phyloP scores from a whole-genome alignment of 164 flowering plant species.

The Kalanchoe fedtschenkoi region DNA sequence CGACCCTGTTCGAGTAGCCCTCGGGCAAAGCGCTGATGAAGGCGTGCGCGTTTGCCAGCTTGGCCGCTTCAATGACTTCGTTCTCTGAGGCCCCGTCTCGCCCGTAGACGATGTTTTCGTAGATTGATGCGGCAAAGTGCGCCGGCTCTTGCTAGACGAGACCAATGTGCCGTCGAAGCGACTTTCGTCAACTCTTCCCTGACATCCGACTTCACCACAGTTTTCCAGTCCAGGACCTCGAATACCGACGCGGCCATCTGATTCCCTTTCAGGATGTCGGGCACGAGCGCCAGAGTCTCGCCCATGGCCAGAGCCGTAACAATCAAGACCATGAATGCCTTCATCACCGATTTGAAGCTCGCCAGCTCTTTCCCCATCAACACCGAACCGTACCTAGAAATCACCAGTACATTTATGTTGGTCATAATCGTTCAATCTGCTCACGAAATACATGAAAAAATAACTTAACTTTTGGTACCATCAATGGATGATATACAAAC shows the following conservation, averaged over 20 bases:
- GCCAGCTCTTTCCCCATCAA: constrained; percentile 80
- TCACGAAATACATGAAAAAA: no score
- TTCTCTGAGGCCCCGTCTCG: constrained; percentile 79
- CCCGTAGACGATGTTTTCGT: constrained; percentile 86
- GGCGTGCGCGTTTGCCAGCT: constrained; percentile 78
- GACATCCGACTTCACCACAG: constrained; percentile 45
- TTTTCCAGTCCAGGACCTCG: constrained; percentile 64
- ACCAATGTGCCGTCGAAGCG: constrained; percentile 74
- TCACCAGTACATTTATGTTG: neutral
- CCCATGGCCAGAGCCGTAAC: constrained; percentile 97
- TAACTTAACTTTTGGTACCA: no score
- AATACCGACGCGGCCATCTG: constrained; percentile 90
- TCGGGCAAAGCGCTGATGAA: constrained; percentile 87
- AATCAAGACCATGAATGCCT: constrained; percentile 85
- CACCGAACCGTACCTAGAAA: constrained; percentile 77
- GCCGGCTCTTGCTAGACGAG: constrained; percentile 97
- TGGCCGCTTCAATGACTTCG: constrained; percentile 87
- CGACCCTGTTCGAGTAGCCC: constrained; percentile 86
- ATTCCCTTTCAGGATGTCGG: constrained; percentile 83
- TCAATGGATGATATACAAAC: no score
- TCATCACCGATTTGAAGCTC: constrained; percentile 85
- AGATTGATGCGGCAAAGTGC: constrained; percentile 81
- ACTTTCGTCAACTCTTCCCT: constrained; percentile 63
- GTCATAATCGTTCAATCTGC: no score
- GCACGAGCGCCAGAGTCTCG: constrained; percentile 83